Evolutionary conservation across 1,284 basidiomycete genomes (phyloP).

Genomic region (Schizopora paradoxa): DNA sequence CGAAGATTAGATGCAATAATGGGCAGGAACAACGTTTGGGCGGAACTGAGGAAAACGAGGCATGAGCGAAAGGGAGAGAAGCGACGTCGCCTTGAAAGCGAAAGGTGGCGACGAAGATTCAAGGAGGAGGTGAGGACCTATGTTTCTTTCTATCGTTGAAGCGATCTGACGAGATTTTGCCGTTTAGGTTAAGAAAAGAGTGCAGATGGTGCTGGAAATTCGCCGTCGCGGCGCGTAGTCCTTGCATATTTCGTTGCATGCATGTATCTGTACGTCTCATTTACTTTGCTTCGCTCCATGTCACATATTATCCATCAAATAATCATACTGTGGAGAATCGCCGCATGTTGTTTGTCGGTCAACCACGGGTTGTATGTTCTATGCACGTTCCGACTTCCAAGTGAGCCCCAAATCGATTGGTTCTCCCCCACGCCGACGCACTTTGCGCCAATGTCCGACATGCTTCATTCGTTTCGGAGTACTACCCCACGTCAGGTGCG

Average conservation of each 20-base stretch:
- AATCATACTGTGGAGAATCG: no score
- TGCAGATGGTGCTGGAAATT: slow-evolving; percentile 51
- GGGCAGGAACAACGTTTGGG: slow-evolving; percentile 48
- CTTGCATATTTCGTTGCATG: not conserved
- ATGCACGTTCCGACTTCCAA: no score
- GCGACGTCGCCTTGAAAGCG: slow-evolving; percentile 54
- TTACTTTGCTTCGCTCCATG: no score
- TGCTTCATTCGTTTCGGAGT: no score
- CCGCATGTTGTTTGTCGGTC: no score
- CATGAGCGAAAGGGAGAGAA: slow-evolving; percentile 72
- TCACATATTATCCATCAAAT: no score
- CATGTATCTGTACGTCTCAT: no score
- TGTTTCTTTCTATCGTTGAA: slow-evolving; percentile 8
- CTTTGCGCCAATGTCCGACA: no score
- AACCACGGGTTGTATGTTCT: no score
- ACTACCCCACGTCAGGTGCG: no score
- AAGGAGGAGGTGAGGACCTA: slow-evolving; percentile 55
- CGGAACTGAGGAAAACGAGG: slow-evolving; percentile 46
- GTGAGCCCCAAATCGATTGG: no score
- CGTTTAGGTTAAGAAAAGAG: slow-evolving; percentile 57
- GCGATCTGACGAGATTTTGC: slow-evolving; percentile 17
- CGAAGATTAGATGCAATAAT: slow-evolving; percentile 48
- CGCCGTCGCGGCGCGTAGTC: slow-evolving; percentile 45
- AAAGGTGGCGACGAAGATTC: slow-evolving; percentile 64
- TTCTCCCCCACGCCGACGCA: no score